These are phyloP conservation scores for Linaria vulgaris DNA, from an alignment of 257 asterid species.

Conservation along the genomic window DNA sequence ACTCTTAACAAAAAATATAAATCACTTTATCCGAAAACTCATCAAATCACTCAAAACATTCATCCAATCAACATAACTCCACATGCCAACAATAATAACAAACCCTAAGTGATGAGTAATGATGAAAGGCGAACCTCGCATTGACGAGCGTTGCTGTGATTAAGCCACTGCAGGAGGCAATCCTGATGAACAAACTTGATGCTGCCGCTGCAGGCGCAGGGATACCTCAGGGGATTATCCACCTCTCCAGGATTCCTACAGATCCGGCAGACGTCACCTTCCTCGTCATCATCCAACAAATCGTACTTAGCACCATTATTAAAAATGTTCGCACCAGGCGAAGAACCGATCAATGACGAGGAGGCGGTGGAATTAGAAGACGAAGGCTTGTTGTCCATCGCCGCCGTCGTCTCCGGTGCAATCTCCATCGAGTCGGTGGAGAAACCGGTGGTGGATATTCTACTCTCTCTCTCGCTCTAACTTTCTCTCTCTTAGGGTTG, in stretches of 20 bases:
- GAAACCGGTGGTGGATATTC: constrained; percentile 36
- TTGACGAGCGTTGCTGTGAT: constrained; percentile 95
- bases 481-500: constrained; percentile 45
- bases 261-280: constrained; percentile 97
- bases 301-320: constrained; percentile 38
- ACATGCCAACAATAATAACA: constrained; percentile 2
- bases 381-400: constrained; percentile 38
- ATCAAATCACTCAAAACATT: background rate
- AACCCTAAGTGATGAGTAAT: background rate
- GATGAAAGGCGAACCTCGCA: constrained; percentile 69
- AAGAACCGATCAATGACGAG: constrained; percentile 47
- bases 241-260: constrained; percentile 92
- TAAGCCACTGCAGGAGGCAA: constrained; percentile 98
- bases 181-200: constrained; percentile 96
- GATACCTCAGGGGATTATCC: constrained; percentile 85
- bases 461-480: background rate
- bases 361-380: constrained; percentile 38
- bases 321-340: constrained; percentile 27
- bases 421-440: constrained; percentile 74
- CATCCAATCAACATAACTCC: constrained; percentile 1
- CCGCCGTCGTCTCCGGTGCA: constrained; percentile 56
- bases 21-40: background rate
- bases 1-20: constrained; percentile 2
- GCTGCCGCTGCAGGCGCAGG: constrained; percentile 99
- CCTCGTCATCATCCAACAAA: constrained; percentile 80